Conservation (phyloP, 805 yeast genomes). For the Cyberlindnera meyerae region DNA sequence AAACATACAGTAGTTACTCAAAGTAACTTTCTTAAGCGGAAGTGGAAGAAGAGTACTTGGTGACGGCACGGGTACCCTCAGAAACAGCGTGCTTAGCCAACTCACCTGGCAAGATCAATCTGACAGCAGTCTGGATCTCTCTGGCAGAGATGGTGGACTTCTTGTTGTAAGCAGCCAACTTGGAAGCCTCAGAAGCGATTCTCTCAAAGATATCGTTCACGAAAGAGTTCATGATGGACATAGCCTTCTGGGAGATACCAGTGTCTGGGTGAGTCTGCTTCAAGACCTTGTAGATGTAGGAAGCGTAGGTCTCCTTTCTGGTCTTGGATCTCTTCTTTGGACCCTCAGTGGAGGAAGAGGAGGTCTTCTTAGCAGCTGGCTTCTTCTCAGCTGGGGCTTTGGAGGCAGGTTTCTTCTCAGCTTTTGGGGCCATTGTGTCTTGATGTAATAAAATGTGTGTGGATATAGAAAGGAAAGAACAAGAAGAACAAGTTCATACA, state of each 20-base stretch:
- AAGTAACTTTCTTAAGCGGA: slow-evolving; percentile 31
- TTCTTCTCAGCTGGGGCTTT: slow-evolving; percentile 98
- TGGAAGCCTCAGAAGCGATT: slow-evolving; percentile 96
- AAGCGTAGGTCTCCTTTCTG: slow-evolving; percentile 97
- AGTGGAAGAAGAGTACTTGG: slow-evolving; percentile 81
- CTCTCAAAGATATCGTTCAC: slow-evolving; percentile 98
- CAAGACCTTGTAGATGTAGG: slow-evolving; percentile 96
- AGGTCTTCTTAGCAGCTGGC: slow-evolving; percentile 82
- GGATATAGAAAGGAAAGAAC: slow-evolving; percentile 5
- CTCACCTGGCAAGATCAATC: slow-evolving; percentile 98
- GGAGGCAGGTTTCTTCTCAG: slow-evolving; percentile 61
- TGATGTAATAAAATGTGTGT: slow-evolving; percentile 6
- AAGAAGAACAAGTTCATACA: background rate
- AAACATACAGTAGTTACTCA: slow-evolving; percentile 15
- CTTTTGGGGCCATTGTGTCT: slow-evolving; percentile 60
- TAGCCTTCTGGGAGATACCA: slow-evolving; percentile 97
- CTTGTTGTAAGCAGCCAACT: slow-evolving; percentile 98
- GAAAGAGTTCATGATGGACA: slow-evolving; percentile 98
- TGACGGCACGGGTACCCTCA: slow-evolving; percentile 98
- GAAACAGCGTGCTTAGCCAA: slow-evolving; percentile 98
- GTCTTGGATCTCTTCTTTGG: slow-evolving; percentile 92
- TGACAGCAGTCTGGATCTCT: slow-evolving; percentile 98
- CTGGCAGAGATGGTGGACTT: slow-evolving; percentile 97
- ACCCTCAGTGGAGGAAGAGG: slow-evolving; percentile 64
- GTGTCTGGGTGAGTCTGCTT: slow-evolving; percentile 99